Percentiles rank a stretch among this genome's conserved stretches.
These are phyloP conservation scores for Yamadazyma sp. DNA, from an alignment of 805 yeast species.

Conservation along the genomic window DNA sequence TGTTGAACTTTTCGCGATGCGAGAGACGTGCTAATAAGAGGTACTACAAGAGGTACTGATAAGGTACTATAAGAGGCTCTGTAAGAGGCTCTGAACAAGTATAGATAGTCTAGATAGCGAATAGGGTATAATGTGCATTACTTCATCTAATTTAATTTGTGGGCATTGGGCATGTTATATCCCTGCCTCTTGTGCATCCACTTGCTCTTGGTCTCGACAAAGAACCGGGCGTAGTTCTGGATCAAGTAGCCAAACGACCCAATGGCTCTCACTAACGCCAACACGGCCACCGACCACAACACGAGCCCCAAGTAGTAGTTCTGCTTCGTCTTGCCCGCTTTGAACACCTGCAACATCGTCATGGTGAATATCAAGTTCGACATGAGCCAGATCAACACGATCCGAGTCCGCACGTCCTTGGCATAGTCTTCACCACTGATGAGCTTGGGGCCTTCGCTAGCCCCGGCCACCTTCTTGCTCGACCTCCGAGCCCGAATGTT, in stretches of 20 bases:
- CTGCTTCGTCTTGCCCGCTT: conserved; percentile 53
- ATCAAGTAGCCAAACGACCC: conserved; percentile 77
- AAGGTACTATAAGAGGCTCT: no score
- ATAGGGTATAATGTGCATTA: conserved; percentile 2
- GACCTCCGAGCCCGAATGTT: conserved; percentile 71
- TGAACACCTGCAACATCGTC: conserved; percentile 83
- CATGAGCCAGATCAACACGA: conserved; percentile 93
- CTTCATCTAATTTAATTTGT: conserved; percentile 27
- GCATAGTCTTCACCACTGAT: conserved; percentile 78
- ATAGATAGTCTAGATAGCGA: no score
- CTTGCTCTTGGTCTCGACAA: conserved; percentile 40
- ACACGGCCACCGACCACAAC: conserved; percentile 87
- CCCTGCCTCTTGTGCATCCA: conserved; percentile 43
- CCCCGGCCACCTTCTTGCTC: conserved; percentile 44
- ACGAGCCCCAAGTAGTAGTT: conserved; percentile 82
- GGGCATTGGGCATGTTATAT: conserved; percentile 33
- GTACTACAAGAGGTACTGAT: no score
- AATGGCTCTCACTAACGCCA: conserved; percentile 76
- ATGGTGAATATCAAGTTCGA: conserved; percentile 77
- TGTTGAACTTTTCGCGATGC: conserved; percentile 18
- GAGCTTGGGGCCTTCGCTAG: conserved; percentile 20
- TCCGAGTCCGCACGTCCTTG: conserved; percentile 90
- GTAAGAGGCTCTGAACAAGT: no score
- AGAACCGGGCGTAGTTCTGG: conserved; percentile 34
- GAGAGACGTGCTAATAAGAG: conserved; percentile 1